These are phyloP conservation scores for Phtheirospermum japonicum DNA, from an alignment of 257 asterid genomes.

Conservation along the genomic window DNA sequence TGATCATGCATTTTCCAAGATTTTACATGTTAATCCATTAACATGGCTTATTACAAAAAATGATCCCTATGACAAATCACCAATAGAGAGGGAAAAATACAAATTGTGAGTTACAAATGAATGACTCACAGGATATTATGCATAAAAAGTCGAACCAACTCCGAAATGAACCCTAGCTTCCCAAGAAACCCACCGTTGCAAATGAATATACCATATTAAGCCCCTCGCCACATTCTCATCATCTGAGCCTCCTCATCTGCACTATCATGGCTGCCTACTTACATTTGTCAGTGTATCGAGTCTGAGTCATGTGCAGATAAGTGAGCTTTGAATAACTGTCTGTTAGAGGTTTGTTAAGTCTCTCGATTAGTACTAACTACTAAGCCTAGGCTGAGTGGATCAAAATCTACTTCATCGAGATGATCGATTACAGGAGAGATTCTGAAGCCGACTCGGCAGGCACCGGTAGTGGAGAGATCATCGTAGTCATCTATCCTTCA, in stretches of 20 bases:
- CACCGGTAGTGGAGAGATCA: slow-evolving; percentile 62
- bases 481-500: no score
- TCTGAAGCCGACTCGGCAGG: slow-evolving; percentile 71
- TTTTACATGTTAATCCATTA: no score
- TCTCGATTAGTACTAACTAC: slow-evolving; percentile 65
- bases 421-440: slow-evolving; percentile 92
- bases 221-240: slow-evolving; percentile 53
- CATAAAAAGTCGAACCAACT: no score
- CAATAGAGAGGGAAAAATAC: no score
- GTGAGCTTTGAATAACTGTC: slow-evolving; percentile 43
- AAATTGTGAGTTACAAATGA: no score
- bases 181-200: slow-evolving; percentile 65
- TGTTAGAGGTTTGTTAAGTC: slow-evolving; percentile 60
- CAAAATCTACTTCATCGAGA: slow-evolving; percentile 79
- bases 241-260: slow-evolving; percentile 65
- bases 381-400: slow-evolving; percentile 69
- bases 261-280: slow-evolving; percentile 61
- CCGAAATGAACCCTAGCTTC: slow-evolving; percentile 58
- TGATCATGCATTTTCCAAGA: no score
- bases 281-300: slow-evolving; percentile 75
- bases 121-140: no score
- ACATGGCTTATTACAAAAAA: no score
- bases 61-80: no score
- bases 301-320: slow-evolving; percentile 86
- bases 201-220: slow-evolving; percentile 60